A percentile compares a stretch with the other conserved stretches of the same genome.
Conservation (phyloP, 2,329 filamentous ascomycete genomes). For the Clarireedia sp. region DNA sequence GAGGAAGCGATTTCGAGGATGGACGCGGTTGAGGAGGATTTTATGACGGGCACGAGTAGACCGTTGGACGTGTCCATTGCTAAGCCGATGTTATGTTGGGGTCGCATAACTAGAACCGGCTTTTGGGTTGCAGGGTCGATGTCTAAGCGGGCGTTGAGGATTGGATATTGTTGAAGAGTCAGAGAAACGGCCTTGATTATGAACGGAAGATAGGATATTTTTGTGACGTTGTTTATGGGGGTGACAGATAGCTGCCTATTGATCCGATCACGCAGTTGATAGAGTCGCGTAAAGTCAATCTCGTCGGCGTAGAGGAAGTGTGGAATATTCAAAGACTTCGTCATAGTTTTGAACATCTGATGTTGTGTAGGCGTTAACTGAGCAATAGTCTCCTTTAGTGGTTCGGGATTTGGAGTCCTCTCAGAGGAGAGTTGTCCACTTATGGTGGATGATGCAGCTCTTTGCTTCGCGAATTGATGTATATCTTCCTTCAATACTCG, state of each 20-base stretch:
- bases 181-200: conserved; percentile 92
- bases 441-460: conserved; percentile 33
- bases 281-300: conserved; percentile 71
- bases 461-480: conserved; percentile 55
- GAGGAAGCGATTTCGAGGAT: conserved; percentile 73
- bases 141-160: conserved; percentile 83
- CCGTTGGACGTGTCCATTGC: conserved; percentile 90
- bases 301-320: conserved; percentile 95
- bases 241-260: conserved; percentile 51
- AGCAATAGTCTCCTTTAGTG: conserved; percentile 60
- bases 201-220: conserved; percentile 87
- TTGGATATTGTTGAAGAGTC: conserved; percentile 70
- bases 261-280: conserved; percentile 63
- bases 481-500: conserved; percentile 91
- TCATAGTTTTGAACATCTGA: conserved; percentile 98
- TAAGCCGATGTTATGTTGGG: conserved; percentile 88
- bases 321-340: conserved; percentile 78
- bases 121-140: conserved; percentile 45
- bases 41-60: conserved; percentile 85
- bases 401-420: conserved; percentile 15
- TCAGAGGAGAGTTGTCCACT: conserved; percentile 16
- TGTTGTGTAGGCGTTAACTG: conserved; percentile 71
- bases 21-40: conserved; percentile 68
- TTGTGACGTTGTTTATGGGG: conserved; percentile 39
- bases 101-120: conserved; percentile 69